These are phyloP conservation scores for Phalaenopsis hybrid DNA, from an alignment of 116 monocot genomes.

Conservation along the genomic window DNA sequence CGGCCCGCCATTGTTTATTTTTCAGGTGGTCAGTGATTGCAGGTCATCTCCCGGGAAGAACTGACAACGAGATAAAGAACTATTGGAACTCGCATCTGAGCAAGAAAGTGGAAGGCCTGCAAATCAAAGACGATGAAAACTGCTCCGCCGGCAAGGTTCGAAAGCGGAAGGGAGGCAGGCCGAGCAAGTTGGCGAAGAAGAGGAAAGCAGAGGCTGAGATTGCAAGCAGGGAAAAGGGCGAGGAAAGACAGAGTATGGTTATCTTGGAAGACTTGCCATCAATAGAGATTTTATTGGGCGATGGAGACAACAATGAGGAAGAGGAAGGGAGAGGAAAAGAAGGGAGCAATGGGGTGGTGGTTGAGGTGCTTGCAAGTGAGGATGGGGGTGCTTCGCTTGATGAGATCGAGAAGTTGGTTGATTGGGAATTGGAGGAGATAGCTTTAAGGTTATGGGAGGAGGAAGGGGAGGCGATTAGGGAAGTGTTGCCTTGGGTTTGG, in stretches of 20 bases:
- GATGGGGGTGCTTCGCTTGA: neutral
- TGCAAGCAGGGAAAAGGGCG: neutral
- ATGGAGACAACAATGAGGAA: neutral
- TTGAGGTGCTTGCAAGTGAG: neutral
- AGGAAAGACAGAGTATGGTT: slow-evolving; percentile 3
- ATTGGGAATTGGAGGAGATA: slow-evolving; percentile 11
- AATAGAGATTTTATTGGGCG: neutral
- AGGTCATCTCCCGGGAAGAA: slow-evolving; percentile 59
- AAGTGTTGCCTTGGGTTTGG: neutral
- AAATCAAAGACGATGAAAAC: neutral
- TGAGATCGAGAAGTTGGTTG: slow-evolving; percentile 10
- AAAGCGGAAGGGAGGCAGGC: slow-evolving; percentile 20
- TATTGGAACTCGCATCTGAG: slow-evolving; percentile 92
- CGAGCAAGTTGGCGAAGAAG: slow-evolving; percentile 6
- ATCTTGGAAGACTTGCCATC: neutral
- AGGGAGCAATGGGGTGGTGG: neutral
- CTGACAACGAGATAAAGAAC: slow-evolving; percentile 95
- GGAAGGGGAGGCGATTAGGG: neutral
- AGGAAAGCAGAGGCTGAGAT: neutral
- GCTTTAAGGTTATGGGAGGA: slow-evolving; percentile 7
- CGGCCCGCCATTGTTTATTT: neutral
- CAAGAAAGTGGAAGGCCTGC: slow-evolving; percentile 18
- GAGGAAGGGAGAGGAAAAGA: neutral
- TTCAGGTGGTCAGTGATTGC: slow-evolving; percentile 82
- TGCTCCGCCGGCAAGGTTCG: slow-evolving; percentile 1